Evolutionary conservation across 2,329 filamentous ascomycete species (phyloP).

Genomic region (Fusarium chlamydosporum): DNA sequence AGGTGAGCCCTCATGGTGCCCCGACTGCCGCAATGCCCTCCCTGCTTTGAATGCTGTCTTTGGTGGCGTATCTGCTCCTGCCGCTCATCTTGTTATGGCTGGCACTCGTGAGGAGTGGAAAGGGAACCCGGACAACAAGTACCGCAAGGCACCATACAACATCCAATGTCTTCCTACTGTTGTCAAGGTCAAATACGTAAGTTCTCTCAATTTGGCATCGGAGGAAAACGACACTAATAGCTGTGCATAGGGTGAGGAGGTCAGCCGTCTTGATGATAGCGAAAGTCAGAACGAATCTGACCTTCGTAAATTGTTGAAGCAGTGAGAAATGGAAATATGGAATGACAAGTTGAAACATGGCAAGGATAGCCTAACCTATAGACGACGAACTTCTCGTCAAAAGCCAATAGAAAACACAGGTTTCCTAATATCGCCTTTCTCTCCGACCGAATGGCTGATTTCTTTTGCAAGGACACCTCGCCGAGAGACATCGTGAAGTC

Average conservation of each 20-base stretch:
- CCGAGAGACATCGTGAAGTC: not conserved
- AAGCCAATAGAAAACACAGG: not conserved
- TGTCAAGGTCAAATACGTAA: conserved; percentile 49
- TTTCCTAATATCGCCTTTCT: not conserved
- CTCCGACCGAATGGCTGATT: not conserved
- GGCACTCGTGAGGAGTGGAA: conserved; percentile 48
- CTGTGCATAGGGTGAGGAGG: conserved; percentile 43
- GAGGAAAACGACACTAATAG: not conserved
- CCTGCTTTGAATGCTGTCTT: conserved; percentile 49
- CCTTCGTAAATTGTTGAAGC: conserved; percentile 39
- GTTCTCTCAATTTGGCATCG: not conserved
- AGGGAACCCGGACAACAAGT: conserved; percentile 48
- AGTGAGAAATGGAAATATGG: not conserved
- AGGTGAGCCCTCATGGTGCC: conserved; percentile 52
- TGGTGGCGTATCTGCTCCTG: conserved; percentile 43
- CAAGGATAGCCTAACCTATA: not conserved
- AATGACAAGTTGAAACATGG: too few relatives aligned
- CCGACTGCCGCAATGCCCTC: conserved; percentile 49
- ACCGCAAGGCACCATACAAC: conserved; percentile 47
- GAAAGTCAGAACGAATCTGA: conserved; percentile 51
- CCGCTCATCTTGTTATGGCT: conserved; percentile 49
- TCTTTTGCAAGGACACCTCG: not conserved
- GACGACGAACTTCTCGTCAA: not conserved
- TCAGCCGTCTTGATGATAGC: conserved; percentile 47
- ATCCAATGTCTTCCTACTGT: conserved; percentile 50